These are phyloP conservation scores for Clarireedia monteithiana DNA, from an alignment of 2,329 filamentous ascomycete genomes.

Conservation along the genomic window DNA sequence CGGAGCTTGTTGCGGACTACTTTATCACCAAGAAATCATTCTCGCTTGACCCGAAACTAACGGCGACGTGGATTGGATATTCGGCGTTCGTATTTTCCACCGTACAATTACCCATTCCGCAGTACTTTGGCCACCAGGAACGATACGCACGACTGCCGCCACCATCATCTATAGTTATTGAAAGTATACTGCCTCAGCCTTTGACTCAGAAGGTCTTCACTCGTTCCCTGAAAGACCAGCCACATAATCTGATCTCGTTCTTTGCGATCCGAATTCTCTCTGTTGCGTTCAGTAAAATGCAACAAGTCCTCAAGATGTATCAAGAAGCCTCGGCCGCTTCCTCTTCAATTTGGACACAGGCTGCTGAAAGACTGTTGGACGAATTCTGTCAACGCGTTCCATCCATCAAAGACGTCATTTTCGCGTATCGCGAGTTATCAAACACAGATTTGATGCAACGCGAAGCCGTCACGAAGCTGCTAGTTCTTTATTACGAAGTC, in stretches of 20 bases:
- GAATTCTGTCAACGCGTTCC: slow-evolving; percentile 76
- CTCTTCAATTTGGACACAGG: slow-evolving; percentile 57
- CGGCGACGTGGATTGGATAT: slow-evolving; percentile 91
- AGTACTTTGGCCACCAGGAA: slow-evolving; percentile 59
- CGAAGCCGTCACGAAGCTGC: slow-evolving; percentile 68
- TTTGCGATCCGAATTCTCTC: slow-evolving; percentile 77
- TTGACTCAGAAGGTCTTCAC: slow-evolving; percentile 72
- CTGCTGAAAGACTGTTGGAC: slow-evolving; percentile 57
- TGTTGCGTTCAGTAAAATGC: slow-evolving; percentile 71
- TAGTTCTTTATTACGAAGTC: slow-evolving; percentile 79
- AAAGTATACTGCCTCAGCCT: slow-evolving; percentile 78
- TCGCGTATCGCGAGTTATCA: slow-evolving; percentile 61
- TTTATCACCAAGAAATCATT: slow-evolving; percentile 76
- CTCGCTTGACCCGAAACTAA: slow-evolving; percentile 83
- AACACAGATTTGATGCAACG: slow-evolving; percentile 66
- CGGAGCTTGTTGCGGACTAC: slow-evolving; percentile 83
- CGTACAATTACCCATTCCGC: slow-evolving; percentile 66
- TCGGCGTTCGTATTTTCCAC: slow-evolving; percentile 80
- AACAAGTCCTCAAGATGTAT: slow-evolving; percentile 34
- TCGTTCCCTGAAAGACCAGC: slow-evolving; percentile 65
- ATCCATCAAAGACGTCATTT: slow-evolving; percentile 71
- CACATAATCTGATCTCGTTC: slow-evolving; percentile 74
- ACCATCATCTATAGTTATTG: slow-evolving; percentile 68
- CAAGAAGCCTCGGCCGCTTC: slow-evolving; percentile 32
- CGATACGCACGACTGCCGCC: slow-evolving; percentile 63